Evolutionary conservation across 768 basidiomycete genomes (phyloP), one percentile per base, ranked within the genome.

Genomic region (Russula olivacea): DNA sequence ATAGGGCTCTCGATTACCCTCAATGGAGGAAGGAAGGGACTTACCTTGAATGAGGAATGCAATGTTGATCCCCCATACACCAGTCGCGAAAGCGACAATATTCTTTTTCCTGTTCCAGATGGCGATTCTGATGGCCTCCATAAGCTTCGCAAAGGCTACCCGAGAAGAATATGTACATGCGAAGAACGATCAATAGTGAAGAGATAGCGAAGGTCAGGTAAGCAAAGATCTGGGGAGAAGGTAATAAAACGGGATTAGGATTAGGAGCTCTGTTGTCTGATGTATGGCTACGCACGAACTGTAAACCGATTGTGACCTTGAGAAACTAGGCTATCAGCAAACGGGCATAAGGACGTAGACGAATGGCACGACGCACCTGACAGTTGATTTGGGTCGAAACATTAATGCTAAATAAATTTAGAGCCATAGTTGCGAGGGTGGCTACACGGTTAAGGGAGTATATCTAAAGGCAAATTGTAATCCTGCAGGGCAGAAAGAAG

Each of bases 151-250:
- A 36, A 23, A 25, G 21, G 7, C 8, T 11, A 9, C 10, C 17
- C 4, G 12, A 28, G 25, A 28, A 28, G 28, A 12, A 14, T 11
- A 63, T 43, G 40, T 15, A 63, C 61, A 63, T 38, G 41, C 61
- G 61, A 45, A 63, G 19, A 4, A 53, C 50, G 7, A 63, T 38
- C 41, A 63, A 41, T 2, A 63, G 12, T 3, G 61, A 59, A 3
- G 61, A 50, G 9, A 25, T 14, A 6, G 40, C 41, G 7, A 55
- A 14, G 10, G 36, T 19, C 1, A 49, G 1, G 19, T 23, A 55
- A 36, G 2, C 28, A 28, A 55, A 61, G 4, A 34, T 14, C 59
- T 54, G 25, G 7, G 9, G 17, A 25, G n/a, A 50, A 9, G 15
- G 32, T 10, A 7, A 38, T 14, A 15, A 40, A 7, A 41, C 40